Percentiles rank a stretch among this genome's conserved stretches.
Evolutionary conservation across 2,329 filamentous ascomycete species (phyloP).

Genomic region (Colletotrichum theobromicola): DNA sequence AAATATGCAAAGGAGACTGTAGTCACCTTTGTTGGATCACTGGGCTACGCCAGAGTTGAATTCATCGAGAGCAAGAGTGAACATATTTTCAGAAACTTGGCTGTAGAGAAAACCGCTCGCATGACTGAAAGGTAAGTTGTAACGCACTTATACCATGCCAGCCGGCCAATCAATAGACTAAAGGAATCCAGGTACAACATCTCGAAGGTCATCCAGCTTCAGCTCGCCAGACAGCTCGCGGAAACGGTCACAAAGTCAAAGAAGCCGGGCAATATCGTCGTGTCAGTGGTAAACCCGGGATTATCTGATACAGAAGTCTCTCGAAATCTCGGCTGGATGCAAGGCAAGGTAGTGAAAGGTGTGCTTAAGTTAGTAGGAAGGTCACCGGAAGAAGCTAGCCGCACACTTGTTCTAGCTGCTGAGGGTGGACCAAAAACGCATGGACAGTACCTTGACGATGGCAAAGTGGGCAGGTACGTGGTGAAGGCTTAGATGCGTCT

Average conservation of each 20-base stretch:
- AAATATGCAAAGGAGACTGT: conserved; percentile 26
- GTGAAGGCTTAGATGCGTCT: not conserved
- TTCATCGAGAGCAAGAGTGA: conserved; percentile 35
- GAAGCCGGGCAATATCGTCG: not conserved
- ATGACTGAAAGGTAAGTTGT: not conserved
- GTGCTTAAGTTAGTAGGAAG: conserved; percentile 31
- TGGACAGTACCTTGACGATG: conserved; percentile 43
- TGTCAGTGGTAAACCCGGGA: not conserved
- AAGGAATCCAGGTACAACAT: not conserved
- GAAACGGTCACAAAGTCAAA: not conserved
- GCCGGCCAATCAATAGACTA: accelerated
- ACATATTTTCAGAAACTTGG: conserved; percentile 35
- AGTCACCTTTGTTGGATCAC: not conserved
- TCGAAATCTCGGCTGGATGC: not conserved
- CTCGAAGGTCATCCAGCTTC: not conserved
- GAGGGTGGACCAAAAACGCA: conserved; percentile 39
- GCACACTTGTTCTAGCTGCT: conserved; percentile 41
- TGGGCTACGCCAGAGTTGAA: conserved; percentile 16
- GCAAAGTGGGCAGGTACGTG: conserved; percentile 24
- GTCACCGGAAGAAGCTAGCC: conserved; percentile 40
- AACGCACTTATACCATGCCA: accelerated
- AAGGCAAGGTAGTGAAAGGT: not conserved
- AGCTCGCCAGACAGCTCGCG: not conserved
- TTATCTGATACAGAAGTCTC: not conserved
- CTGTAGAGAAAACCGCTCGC: not conserved